Evolutionary conservation across 306 rosid genomes (phyloP), one percentile per base, ranked within the genome.

Genomic region (Pueraria montana): DNA sequence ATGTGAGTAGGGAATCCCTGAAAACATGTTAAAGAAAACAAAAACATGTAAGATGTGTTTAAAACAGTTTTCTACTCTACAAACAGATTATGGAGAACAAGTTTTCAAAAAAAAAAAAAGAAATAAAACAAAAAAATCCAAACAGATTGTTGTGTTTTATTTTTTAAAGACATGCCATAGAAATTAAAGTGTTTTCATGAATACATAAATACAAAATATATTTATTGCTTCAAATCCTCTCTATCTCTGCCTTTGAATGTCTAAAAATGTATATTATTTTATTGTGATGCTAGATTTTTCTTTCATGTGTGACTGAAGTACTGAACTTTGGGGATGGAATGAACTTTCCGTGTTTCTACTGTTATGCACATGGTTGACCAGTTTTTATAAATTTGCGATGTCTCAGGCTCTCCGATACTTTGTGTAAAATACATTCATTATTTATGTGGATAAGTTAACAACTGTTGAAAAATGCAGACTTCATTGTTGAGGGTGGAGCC

Each of bases 401-500:
- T 63, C 56, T 64, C 11, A 36, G 16, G 34, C 66, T 34, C 66
- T 78, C 9, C 30, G 32, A 38, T 66, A 18, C 55, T 20, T 11
- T 53, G 23, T 62, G 11, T 70, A 30, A 30, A 65, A 18, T 13
- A 12, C n/a, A 48, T 55, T 45, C 42, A 8, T 26, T 50, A 78
- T 72, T 8, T 59, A 34, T 38, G 48, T 78, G 14, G 63, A 74
- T 59, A 65, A 66, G 49, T 45, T 82, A 68, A 83, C 23, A 14
- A 34, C 50, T 16, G 38, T 77, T 77, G 40, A 77, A 56, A 21
- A 27, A 23, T 84, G 87, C 93, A 96, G 99, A 86, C 62, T 96
- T 96, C 79, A 88, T 94, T 77, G 97, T 82, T 42, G 92, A 93
- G 4, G 73, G 58, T 76, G 93, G 86, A 81, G 67, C 86, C 34